These are phyloP conservation scores for Alternaria metachromatica DNA, from an alignment of 2,329 filamentous ascomycete genomes.

Conservation along the genomic window DNA sequence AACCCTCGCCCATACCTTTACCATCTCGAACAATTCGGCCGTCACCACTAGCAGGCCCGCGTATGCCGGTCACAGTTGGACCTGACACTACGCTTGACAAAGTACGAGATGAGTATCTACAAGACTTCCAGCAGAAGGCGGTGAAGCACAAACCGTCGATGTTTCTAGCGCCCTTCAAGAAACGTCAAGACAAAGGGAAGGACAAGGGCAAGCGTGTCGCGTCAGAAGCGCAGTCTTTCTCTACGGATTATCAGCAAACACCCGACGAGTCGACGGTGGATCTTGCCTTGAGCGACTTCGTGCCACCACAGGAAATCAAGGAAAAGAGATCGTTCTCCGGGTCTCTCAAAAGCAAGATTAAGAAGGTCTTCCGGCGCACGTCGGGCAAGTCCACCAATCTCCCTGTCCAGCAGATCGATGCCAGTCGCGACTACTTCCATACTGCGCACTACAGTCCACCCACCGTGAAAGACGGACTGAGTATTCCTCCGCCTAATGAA, in stretches of 20 bases:
- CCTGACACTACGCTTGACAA: constrained; percentile 36
- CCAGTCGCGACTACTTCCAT: constrained; percentile 51
- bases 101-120: constrained; percentile 51
- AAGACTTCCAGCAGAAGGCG: constrained; percentile 50
- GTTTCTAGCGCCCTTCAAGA: constrained; percentile 54
- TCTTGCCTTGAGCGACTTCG: constrained; percentile 25
- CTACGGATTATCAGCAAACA: constrained; percentile 13
- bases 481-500: constrained; percentile 49
- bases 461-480: constrained; percentile 40
- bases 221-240: constrained; percentile 25
- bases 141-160: constrained; percentile 53
- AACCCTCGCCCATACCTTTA: background rate
- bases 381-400: constrained; percentile 43
- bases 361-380: constrained; percentile 60
- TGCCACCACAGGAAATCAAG: constrained; percentile 52
- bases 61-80: constrained; percentile 34
- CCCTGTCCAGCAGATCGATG: constrained; percentile 62
- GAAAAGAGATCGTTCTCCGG: constrained; percentile 69
- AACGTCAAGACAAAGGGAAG: constrained; percentile 44
- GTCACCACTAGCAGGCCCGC: constrained; percentile 31
- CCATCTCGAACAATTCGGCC: constrained; percentile 14
- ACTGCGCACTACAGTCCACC: constrained; percentile 6
- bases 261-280: constrained; percentile 15
- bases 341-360: constrained; percentile 67
- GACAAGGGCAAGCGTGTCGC: constrained; percentile 21